Evolutionary conservation across 2,329 filamentous ascomycete genomes (phyloP), one percentile per base, ranked within the genome.

Genomic region (Didymella lethalis): DNA sequence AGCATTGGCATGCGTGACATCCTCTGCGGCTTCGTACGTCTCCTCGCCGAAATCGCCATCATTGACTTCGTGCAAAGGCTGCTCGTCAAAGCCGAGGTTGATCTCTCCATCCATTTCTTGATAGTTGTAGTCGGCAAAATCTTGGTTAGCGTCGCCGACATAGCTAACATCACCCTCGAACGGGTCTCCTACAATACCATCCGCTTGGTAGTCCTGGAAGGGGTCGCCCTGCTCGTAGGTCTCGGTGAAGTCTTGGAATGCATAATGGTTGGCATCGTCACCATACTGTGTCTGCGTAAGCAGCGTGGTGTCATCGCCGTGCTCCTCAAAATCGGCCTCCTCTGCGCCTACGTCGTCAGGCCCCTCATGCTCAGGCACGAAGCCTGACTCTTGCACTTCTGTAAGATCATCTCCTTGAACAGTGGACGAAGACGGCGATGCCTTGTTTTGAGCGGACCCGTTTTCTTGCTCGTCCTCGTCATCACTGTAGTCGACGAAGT

Each of bases 401-500:
- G 53, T 58, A 11, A 62, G 32, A 6, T 71, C 66, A 36, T 77
- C 75, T 34, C 70, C 75, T 59, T 74, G 71, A 5, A 78, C 64
- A 4, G 75, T 78, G 16, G 70, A 68, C 28, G 76, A 75, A 20
- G 67, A 69, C 6, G 71, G 68, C 1, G 73, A 74, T 1, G 54
- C 50, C 18, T 64, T 64, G 29, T 64, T 58, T 16, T 55, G 44
- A 18, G 57, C 57, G 40, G 55, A 53, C 20, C 63, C 59, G n/a
- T 28, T 41, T 23, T 54, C 57, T 38, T 62, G 43, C 7, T 66
- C 62, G 20, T 66, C 68, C 38, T 81, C 78, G n/a, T 76, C 79
- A 56, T 85, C 82, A 25, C 82, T 81, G 65, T 84, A 85, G 59
- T 82, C 81, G 65, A 82, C 77, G n/a, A 80, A 58, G 63, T 82